Evolutionary conservation across 441 rosid species (phyloP).

Genomic region (Erodium trifolium): DNA sequence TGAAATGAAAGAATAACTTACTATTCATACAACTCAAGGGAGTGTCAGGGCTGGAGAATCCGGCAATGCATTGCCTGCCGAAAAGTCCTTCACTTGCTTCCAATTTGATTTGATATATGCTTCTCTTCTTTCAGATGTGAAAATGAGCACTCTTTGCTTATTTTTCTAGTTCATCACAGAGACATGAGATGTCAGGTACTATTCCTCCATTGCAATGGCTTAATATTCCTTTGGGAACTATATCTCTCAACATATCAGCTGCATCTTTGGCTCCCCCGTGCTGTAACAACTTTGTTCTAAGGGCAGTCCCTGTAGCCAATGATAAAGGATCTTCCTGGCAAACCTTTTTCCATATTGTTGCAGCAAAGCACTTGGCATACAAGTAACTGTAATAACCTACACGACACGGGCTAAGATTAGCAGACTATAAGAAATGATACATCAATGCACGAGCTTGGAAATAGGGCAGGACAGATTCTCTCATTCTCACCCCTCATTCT

Average conservation of each 20-base stretch:
- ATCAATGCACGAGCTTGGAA: no score
- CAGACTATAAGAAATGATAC: not conserved
- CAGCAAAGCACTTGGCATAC: slow-evolving; percentile 85
- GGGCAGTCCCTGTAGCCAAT: slow-evolving; percentile 48
- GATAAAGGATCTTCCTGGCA: slow-evolving; percentile 87
- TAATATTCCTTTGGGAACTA: slow-evolving; percentile 54
- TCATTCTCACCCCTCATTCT: no score
- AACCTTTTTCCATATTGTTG: slow-evolving; percentile 77
- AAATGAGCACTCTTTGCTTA: no score
- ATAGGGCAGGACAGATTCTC: no score
- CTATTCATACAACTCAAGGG: no score
- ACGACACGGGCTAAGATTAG: slow-evolving; percentile 7
- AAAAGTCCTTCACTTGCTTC: not conserved
- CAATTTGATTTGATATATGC: not conserved
- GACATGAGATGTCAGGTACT: slow-evolving; percentile 54
- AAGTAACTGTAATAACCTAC: slow-evolving; percentile 86
- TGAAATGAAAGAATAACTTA: no score
- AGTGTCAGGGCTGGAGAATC: no score
- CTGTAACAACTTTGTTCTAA: slow-evolving; percentile 56
- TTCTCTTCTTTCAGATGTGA: not conserved
- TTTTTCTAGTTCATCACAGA: slow-evolving; percentile 48
- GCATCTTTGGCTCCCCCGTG: slow-evolving; percentile 95
- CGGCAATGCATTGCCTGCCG: no score
- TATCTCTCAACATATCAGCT: slow-evolving; percentile 55
- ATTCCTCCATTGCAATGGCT: slow-evolving; percentile 43